Base-by-base conservation (phyloP, 1,139 yeast species). In the Hyphopichia pseudoburtonii region DNA sequence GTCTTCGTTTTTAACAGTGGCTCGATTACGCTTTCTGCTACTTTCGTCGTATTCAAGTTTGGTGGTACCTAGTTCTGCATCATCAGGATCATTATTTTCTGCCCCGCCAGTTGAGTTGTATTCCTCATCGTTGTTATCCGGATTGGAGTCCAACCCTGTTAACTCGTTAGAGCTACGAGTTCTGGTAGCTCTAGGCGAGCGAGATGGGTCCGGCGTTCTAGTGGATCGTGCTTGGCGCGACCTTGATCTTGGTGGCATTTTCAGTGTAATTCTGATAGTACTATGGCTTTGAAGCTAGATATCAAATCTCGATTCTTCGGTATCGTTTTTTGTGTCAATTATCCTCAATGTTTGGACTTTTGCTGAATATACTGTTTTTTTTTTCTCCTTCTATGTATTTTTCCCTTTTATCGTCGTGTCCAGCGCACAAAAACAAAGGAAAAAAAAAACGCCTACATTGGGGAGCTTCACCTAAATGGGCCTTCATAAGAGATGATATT, bases 91-190 rank as follows among this genome's bases (percentile, higher is more conserved):
- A 36, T 32, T 26, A 2, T 43, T 51, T 14, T 53, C 65, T 5
- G n/a, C n/a, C n/a, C n/a, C n/a, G n/a, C n/a, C n/a, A n/a, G n/a
- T n/a, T n/a, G n/a, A n/a, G n/a, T 47, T 53, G 18, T 49, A 55
- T 31, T 50, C 55, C 10, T 56, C 65, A 14, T 54, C 60, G 7
- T 43, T 57, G 11, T 47, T 52, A 6, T 57, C 62, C 5, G 57
- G 53, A 28, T 48, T 59, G 17, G 57, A 40, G 38, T 61, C 69
- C 43, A 61, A 46, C 2, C 65, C 67, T 2, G 66, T 54, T 25
- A 61, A 50, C n/a, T n/a, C n/a, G 35, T 55, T 52, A 5, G 52
- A 35, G 18, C 55, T 43, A 32, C 47, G 48, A n/a, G 48, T 35
- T 12, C 57, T 47, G 4, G 57, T 35, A 6, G 48, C 40, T 21